Evolutionary conservation across 192 early-diverging fungal species (phyloP), one percentile per base, ranked within the genome.

Genomic region (Backusella circina): DNA sequence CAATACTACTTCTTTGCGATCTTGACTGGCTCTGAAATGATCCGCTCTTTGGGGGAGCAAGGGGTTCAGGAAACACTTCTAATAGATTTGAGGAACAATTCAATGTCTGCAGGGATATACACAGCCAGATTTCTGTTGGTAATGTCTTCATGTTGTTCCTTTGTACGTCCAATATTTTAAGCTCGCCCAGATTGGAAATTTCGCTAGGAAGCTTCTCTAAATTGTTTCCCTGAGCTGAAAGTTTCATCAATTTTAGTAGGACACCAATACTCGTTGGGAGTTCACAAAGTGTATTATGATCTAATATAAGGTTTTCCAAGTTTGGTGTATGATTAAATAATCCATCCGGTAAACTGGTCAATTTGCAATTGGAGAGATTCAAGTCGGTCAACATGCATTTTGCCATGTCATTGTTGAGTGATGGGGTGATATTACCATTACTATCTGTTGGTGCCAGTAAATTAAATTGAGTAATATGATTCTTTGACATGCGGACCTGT

Each of bases 31-130:
- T 61, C 23, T 61, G 54, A 28, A 61, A 61, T 23, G 54, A 61
- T 13, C 54, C 54, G 23, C 54, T 28, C 54, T 61, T 61, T 61
- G 74, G 76, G 15, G 79, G 74, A n/a, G 64, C 18, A 65, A 70
- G 83, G 16, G 94, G 94, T 51, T 91, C 86, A 35, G 94, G 95
- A 82, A 97, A 96, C 32, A 82, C 76, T 66, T 93, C 93, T 15
- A 97, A 80, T 41, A 93, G 73, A 71, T 97, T 97, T 30, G 93
- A 95, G 2, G 90, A 93, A 31, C 87, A 87, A 65, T 96, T 97
- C 21, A 97, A 79, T 16, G 83, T 75, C 28, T 82, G 81, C n/a
- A 97, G 86, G n/a, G 84, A 87, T 65, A 86, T 74, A 82, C 93
- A 94, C 36, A 86, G 77, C 94, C 94, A 95, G 9, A 95, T 90